Percentiles rank a stretch among this genome's conserved stretches.
Evolutionary conservation across 108 stramenopile species (phyloP).

Genomic region (Cyclotella cryptica): DNA sequence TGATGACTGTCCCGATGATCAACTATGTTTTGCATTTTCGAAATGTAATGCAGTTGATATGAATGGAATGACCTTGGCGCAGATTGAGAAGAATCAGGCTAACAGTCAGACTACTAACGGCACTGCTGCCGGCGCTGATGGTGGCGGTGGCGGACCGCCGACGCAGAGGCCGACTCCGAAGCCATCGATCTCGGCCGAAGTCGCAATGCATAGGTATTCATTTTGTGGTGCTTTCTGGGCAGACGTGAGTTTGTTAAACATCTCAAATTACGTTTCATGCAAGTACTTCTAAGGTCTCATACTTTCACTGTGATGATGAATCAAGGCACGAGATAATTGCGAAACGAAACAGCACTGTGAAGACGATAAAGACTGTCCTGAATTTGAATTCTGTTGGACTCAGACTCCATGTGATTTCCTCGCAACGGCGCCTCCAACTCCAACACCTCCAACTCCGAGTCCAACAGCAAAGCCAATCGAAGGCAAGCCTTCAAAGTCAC

Average conservation of each 20-base stretch:
- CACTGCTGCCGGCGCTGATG: neutral
- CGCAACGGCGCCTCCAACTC: conserved; percentile 44
- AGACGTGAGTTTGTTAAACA: conserved; percentile 22
- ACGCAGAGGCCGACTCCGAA: conserved; percentile 37
- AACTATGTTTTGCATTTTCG: conserved; percentile 51
- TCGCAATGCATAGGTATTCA: conserved; percentile 51
- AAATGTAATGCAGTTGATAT: conserved; percentile 46
- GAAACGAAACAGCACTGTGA: conserved; percentile 53
- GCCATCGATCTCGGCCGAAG: conserved; percentile 41
- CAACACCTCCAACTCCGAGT: conserved; percentile 2
- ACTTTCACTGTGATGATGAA: neutral
- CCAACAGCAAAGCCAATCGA: conserved; percentile 29
- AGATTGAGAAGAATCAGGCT: conserved; percentile 31
- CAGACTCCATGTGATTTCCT: conserved; percentile 52
- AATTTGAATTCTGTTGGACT: conserved; percentile 50
- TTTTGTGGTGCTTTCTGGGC: conserved; percentile 42
- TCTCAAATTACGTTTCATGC: no score
- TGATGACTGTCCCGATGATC: conserved; percentile 52
- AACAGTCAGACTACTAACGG: neutral
- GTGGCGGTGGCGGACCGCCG: neutral
- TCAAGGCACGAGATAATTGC: conserved; percentile 46
- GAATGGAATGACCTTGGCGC: conserved; percentile 42
- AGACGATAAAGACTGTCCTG: conserved; percentile 51
- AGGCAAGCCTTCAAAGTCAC: conserved; percentile 14
- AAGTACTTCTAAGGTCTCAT: neutral